A percentile compares a stretch with the other conserved stretches of the same genome.
phyloP scores from a whole-genome alignment of 2,329 filamentous ascomycete genomes.

The Colletotrichum musicola region DNA sequence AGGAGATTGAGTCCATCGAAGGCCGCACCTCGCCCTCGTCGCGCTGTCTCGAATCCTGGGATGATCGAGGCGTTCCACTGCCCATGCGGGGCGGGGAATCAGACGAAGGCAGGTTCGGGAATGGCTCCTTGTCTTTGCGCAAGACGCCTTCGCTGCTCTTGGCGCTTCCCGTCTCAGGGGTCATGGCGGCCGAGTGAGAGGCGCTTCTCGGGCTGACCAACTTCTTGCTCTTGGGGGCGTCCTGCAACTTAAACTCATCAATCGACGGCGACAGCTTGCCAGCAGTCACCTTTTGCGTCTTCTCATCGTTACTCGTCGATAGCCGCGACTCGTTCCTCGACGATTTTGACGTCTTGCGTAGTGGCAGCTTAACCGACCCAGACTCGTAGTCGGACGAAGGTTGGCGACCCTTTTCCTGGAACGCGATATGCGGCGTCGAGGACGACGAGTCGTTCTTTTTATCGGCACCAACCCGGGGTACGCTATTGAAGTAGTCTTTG shows the following conservation, averaged over 20 bases:
- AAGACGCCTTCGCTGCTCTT: constrained; percentile 52
- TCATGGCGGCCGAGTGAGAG: constrained; percentile 56
- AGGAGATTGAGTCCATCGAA: constrained; percentile 58
- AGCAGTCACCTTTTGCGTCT: constrained; percentile 46
- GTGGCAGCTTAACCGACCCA: constrained; percentile 56
- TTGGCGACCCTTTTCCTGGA: constrained; percentile 84
- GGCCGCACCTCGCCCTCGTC: constrained; percentile 65
- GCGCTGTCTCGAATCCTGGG: constrained; percentile 69
- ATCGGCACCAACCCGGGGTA: constrained; percentile 58
- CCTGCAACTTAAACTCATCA: constrained; percentile 83
- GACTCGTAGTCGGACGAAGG: constrained; percentile 72
- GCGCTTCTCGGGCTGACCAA: constrained; percentile 56
- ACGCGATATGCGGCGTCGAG: constrained; percentile 89
- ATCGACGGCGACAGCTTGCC: constrained; percentile 55
- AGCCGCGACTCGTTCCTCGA: constrained; percentile 45
- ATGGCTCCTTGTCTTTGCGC: constrained; percentile 53
- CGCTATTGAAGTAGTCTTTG: constrained; percentile 70
- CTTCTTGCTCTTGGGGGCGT: constrained; percentile 78
- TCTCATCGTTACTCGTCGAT: constrained; percentile 48
- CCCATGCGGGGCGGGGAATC: constrained; percentile 52
- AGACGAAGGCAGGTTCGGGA: constrained; percentile 35
- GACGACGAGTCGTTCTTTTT: constrained; percentile 63
- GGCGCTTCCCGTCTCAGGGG: constrained; percentile 52
- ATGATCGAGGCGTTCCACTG: constrained; percentile 62
- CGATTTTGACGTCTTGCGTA: constrained; percentile 63